Evolutionary conservation across 179 eudicot genomes (phyloP).

Genomic region (Beta corolliflora): DNA sequence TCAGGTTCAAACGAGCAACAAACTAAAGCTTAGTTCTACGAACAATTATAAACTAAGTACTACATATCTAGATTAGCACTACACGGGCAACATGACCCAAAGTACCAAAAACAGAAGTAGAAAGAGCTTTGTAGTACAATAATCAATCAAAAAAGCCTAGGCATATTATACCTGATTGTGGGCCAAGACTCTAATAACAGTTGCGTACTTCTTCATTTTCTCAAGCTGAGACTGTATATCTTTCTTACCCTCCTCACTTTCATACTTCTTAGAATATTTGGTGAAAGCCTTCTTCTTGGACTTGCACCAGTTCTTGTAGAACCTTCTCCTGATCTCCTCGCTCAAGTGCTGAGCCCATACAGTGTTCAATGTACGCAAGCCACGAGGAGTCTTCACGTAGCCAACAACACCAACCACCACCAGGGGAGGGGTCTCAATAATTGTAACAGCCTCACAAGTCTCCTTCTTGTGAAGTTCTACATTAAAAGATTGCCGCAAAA

Average conservation of each 20-base stretch:
- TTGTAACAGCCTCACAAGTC: constrained; percentile 80
- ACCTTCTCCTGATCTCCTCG: constrained; percentile 76
- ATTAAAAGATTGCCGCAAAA: neutral
- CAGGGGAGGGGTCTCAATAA: constrained; percentile 82
- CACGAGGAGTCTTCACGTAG: constrained; percentile 77
- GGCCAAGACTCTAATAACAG: constrained; percentile 71
- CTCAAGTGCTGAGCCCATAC: constrained; percentile 89
- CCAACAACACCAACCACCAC: constrained; percentile 81
- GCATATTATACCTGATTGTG: constrained; percentile 62
- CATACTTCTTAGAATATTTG: constrained; percentile 67
- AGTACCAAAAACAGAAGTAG: too few species aligned
- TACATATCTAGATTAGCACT: too few species aligned
- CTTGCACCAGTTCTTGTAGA: constrained; percentile 90
- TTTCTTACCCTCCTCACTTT: constrained; percentile 69
- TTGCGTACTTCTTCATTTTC: constrained; percentile 68
- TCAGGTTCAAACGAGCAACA: too few species aligned
- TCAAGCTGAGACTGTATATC: constrained; percentile 70
- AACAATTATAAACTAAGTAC: too few species aligned
- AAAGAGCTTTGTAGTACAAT: too few species aligned
- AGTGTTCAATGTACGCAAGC: constrained; percentile 75
- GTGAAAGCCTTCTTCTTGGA: constrained; percentile 87
- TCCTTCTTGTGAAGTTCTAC: constrained; percentile 84
- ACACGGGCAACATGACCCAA: too few species aligned
- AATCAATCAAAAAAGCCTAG: neutral
- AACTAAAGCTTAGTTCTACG: too few species aligned